Conservation (phyloP, 2,329 filamentous ascomycete genomes). For the Xylariaceae sp. region DNA sequence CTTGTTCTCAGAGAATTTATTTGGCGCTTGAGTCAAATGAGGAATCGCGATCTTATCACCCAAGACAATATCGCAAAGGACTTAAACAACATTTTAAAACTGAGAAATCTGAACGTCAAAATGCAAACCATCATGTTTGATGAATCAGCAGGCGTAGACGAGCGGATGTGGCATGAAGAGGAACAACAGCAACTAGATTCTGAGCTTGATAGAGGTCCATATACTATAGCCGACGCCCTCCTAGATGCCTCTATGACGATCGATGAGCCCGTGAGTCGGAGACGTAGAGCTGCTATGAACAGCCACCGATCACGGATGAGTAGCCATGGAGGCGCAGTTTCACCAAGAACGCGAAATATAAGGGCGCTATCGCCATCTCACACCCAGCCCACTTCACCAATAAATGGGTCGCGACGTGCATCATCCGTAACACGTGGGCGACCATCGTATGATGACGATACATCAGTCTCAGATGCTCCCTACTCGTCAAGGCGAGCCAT, state of each 20-base stretch:
- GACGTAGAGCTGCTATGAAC: conserved; percentile 58
- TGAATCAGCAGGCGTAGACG: conserved; percentile 65
- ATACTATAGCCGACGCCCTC: conserved; percentile 88
- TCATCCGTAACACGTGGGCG: conserved; percentile 42
- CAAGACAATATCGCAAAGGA: conserved; percentile 50
- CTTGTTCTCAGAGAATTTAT: conserved; percentile 88
- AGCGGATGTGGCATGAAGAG: conserved; percentile 37
- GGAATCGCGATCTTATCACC: conserved; percentile 57
- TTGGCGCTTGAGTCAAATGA: conserved; percentile 80
- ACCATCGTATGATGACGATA: conserved; percentile 42
- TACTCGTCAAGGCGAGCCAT: conserved; percentile 54
- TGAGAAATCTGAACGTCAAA: conserved; percentile 77
- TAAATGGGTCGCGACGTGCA: conserved; percentile 47
- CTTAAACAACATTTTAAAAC: conserved; percentile 74
- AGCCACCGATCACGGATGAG: conserved; percentile 54
- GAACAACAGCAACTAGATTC: conserved; percentile 40
- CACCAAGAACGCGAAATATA: conserved; percentile 46
- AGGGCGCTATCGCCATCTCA: conserved; percentile 34
- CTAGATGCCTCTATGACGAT: conserved; percentile 91
- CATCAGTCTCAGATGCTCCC: conserved; percentile 48
- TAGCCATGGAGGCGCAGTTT: conserved; percentile 43
- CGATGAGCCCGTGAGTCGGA: conserved; percentile 67
- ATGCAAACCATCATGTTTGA: conserved; percentile 94
- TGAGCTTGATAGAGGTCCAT: conserved; percentile 53
- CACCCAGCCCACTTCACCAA: conserved; percentile 37